phyloP scores from a whole-genome alignment of 2,329 filamentous ascomycete genomes.

The Penicillium vulpinum region DNA sequence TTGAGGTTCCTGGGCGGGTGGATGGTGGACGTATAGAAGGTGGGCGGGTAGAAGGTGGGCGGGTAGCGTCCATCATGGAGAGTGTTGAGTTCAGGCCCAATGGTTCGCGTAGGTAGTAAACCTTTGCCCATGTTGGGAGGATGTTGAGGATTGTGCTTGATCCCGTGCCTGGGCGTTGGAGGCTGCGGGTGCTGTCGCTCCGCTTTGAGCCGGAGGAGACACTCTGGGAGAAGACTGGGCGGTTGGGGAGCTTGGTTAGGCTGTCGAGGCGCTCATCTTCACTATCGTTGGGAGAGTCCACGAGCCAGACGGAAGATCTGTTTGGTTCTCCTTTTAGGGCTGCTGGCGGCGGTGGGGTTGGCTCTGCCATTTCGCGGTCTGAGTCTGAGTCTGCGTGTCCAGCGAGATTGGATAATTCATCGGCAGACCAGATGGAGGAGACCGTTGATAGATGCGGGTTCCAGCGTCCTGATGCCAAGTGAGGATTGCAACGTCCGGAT shows the following conservation, averaged over 20 bases:
- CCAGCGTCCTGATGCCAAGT: slow-evolving; percentile 34
- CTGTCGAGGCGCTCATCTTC: slow-evolving; percentile 39
- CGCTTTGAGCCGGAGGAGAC: slow-evolving; percentile 44
- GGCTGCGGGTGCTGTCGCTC: slow-evolving; percentile 39
- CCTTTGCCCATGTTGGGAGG: slow-evolving; percentile 53
- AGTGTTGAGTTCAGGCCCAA: slow-evolving; percentile 51
- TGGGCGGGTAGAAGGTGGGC: slow-evolving; percentile 16
- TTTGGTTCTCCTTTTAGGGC: slow-evolving; percentile 26
- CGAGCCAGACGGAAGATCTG: slow-evolving; percentile 38
- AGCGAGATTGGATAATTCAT: slow-evolving; percentile 32
- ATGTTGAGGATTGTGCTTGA: slow-evolving; percentile 47
- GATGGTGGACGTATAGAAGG: slow-evolving; percentile 26
- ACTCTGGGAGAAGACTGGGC: slow-evolving; percentile 41
- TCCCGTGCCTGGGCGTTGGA: slow-evolving; percentile 44
- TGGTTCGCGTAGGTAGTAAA: slow-evolving; percentile 71
- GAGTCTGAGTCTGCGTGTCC: slow-evolving; percentile 21
- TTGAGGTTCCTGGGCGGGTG: slow-evolving; percentile 21
- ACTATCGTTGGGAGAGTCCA: slow-evolving; percentile 34
- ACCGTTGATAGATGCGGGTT: slow-evolving; percentile 48
- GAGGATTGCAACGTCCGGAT: slow-evolving; percentile 33
- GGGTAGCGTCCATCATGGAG: slow-evolving; percentile 34
- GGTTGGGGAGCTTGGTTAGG: slow-evolving; percentile 37
- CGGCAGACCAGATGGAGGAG: slow-evolving; percentile 45
- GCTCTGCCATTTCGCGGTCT: slow-evolving; percentile 18
- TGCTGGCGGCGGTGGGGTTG: slow-evolving; percentile 25